Percentiles rank a stretch among this genome's conserved stretches.
Conservation (phyloP, 192 early-diverging fungal species). For the Diversispora eburnea region DNA sequence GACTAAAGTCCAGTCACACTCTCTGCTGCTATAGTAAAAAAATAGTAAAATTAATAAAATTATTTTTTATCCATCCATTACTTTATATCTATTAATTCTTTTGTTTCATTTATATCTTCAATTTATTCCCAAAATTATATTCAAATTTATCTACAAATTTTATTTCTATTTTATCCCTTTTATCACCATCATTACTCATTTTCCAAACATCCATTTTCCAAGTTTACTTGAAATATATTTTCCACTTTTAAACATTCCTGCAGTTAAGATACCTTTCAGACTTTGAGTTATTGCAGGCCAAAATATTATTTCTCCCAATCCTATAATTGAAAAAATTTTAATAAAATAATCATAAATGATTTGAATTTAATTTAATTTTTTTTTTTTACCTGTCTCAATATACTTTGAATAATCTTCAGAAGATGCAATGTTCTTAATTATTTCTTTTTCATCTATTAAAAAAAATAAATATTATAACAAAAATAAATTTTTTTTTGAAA, state of each 20-base stretch:
- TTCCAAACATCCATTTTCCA: constrained; percentile 50
- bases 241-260: constrained; percentile 64
- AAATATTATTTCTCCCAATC: constrained; percentile 51
- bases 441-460: constrained; percentile 15
- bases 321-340: neutral
- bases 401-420: constrained; percentile 9
- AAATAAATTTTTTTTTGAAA: neutral
- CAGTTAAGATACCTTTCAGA: constrained; percentile 87
- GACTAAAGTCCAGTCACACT: too few species aligned
- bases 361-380: neutral
- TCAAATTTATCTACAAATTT: too few species aligned
- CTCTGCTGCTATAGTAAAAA: too few species aligned
- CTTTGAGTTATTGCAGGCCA: constrained; percentile 85
- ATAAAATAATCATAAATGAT: neutral
- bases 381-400: constrained; percentile 13
- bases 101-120: too few species aligned
- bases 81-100: too few species aligned
- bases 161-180: too few species aligned
- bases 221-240: constrained; percentile 61
- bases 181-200: neutral
- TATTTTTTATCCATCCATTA: too few species aligned
- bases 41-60: too few species aligned
- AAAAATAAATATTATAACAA: neutral
- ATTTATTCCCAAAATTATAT: too few species aligned
- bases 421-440: constrained; percentile 12